Percentiles rank a stretch among this genome's conserved stretches.
These are phyloP conservation scores for Brettanomyces custersianus DNA, from an alignment of 805 yeast species.

Conservation along the genomic window DNA sequence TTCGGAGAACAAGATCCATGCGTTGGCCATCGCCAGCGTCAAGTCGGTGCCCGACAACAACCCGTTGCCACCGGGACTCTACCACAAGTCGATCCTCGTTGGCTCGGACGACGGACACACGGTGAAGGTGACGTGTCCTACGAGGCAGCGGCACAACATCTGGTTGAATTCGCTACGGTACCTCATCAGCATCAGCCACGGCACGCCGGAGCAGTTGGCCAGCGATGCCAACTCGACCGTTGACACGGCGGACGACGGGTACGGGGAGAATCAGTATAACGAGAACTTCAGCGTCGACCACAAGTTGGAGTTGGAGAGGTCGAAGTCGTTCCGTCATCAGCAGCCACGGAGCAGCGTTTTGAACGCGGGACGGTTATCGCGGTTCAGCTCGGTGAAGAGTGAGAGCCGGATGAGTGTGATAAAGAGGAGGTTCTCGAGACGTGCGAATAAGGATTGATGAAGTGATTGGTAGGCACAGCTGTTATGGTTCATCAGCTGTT, in stretches of 20 bases:
- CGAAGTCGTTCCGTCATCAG: conserved; percentile 20
- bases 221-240: conserved; percentile 26
- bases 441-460: too few species aligned
- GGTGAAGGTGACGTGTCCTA: conserved; percentile 78
- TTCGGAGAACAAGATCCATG: conserved; percentile 56
- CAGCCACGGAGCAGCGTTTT: conserved; percentile 14
- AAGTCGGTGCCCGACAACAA: conserved; percentile 77
- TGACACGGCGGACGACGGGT: conserved; percentile 41
- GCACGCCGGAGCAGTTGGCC: too few species aligned
- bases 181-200: conserved; percentile 49
- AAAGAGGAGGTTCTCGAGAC: too few species aligned
- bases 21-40: conserved; percentile 71
- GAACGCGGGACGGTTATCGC: not conserved
- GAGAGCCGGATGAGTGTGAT: too few species aligned
- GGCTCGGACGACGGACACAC: conserved; percentile 47
- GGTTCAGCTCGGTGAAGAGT: too few species aligned
- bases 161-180: conserved; percentile 85
- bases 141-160: conserved; percentile 77
- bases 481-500: too few species aligned
- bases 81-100: conserved; percentile 74
- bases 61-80: conserved; percentile 83
- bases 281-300: conserved; percentile 20
- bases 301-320: conserved; percentile 20
- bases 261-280: conserved; percentile 29
- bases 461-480: too few species aligned